Percentiles rank a stretch among this genome's conserved stretches.
phyloP scores from a whole-genome alignment of 164 flowering plant genomes.

The Kalanchoe fedtschenkoi region DNA sequence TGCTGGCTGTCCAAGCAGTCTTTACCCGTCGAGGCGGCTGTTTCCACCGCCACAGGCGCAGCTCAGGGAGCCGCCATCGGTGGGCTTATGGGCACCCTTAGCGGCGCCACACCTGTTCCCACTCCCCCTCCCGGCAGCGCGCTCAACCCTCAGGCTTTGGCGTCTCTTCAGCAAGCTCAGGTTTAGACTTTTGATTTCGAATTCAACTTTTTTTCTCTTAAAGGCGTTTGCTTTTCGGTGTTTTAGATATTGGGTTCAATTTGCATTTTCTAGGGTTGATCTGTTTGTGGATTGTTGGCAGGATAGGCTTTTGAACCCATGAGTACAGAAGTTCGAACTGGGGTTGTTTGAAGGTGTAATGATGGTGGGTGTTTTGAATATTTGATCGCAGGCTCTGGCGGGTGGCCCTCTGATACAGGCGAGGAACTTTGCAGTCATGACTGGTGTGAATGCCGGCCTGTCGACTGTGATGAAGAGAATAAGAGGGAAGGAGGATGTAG shows the following conservation, averaged over 20 bases:
- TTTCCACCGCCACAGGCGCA: slow-evolving; percentile 67
- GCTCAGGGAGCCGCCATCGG: slow-evolving; percentile 86
- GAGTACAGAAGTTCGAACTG: too few relatives aligned
- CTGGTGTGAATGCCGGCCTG: slow-evolving; percentile 89
- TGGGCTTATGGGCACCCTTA: slow-evolving; percentile 72
- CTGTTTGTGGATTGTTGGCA: neutral
- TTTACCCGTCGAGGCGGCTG: slow-evolving; percentile 69
- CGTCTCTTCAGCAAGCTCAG: slow-evolving; percentile 85
- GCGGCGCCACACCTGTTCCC: slow-evolving; percentile 40
- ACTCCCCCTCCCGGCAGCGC: slow-evolving; percentile 43
- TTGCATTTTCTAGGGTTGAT: neutral
- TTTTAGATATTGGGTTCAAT: neutral
- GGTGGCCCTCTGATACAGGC: slow-evolving; percentile 94
- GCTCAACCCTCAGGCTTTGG: slow-evolving; percentile 67
- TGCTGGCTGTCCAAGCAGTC: slow-evolving; percentile 77
- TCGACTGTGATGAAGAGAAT: slow-evolving; percentile 81
- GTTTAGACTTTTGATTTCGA: slow-evolving; percentile 16
- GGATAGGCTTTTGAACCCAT: too few relatives aligned
- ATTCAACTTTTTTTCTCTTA: neutral
- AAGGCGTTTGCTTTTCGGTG: neutral
- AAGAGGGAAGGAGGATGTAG: slow-evolving; percentile 89
- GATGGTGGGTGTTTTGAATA: neutral
- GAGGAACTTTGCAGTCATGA: slow-evolving; percentile 95
- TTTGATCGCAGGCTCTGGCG: slow-evolving; percentile 50
- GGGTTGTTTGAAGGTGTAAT: neutral